phyloP scores from a whole-genome alignment of 1,284 basidiomycete species.

The Athelia psychrophila region DNA sequence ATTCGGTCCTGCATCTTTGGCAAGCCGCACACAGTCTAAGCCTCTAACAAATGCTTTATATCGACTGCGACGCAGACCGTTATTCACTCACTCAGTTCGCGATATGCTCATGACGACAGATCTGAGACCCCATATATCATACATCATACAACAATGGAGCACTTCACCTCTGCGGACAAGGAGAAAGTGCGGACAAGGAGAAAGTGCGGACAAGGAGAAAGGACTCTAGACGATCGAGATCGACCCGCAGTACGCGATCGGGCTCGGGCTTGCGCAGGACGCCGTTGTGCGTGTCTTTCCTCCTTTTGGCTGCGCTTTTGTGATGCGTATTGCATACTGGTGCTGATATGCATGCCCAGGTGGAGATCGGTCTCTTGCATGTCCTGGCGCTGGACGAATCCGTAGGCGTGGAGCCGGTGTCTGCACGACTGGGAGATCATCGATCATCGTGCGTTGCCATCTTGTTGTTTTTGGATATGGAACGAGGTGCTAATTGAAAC shows the following conservation, averaged over 20 bases:
- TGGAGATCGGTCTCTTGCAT: conserved; percentile 84
- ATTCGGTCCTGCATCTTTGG: no score
- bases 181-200: no score
- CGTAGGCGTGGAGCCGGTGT: conserved; percentile 85
- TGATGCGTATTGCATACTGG: not conserved
- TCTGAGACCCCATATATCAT: no score
- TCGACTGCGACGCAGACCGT: no score
- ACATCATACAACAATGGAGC: no score
- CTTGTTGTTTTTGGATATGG: not conserved
- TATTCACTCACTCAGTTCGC: no score
- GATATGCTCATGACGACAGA: no score
- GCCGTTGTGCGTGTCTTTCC: conserved; percentile 70
- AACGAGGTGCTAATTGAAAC: no score
- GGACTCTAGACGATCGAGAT: conserved; percentile 84
- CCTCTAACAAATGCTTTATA: no score
- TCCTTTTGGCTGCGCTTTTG: not conserved
- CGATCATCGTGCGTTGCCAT: conserved; percentile 63
- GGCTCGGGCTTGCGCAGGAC: conserved; percentile 71
- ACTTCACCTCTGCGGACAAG: conserved; percentile 63
- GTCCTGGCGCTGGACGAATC: conserved; percentile 77
- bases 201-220: conserved; percentile 44
- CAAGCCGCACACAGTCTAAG: no score
- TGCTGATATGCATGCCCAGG: conserved; percentile 44
- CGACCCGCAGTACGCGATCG: conserved; percentile 85
- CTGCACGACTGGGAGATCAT: conserved; percentile 98